A percentile compares a stretch with the other conserved stretches of the same genome.
These are phyloP conservation scores for Beauveria asiatica DNA, from an alignment of 2,329 filamentous ascomycete genomes.

Conservation along the genomic window DNA sequence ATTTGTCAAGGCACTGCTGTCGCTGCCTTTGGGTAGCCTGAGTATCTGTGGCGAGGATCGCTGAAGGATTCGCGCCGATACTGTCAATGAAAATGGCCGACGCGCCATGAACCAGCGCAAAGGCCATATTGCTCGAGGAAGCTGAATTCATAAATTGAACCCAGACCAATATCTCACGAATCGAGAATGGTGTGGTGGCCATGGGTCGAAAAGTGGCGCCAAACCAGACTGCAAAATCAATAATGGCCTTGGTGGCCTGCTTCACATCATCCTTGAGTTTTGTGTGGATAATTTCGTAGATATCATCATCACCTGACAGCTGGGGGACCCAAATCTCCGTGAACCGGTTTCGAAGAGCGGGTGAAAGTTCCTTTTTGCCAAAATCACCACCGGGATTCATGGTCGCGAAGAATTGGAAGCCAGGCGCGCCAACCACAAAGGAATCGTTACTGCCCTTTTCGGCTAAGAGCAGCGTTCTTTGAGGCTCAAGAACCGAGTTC, in stretches of 20 bases:
- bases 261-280: conserved; percentile 56
- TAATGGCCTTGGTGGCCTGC: conserved; percentile 57
- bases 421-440: conserved; percentile 62
- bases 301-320: conserved; percentile 74
- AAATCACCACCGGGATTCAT: conserved; percentile 99
- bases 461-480: conserved; percentile 76
- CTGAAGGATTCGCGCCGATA: conserved; percentile 88
- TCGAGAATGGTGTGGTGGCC: conserved; percentile 69
- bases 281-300: conserved; percentile 73
- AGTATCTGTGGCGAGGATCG: conserved; percentile 65
- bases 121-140: conserved; percentile 33
- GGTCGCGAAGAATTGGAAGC: conserved; percentile 93
- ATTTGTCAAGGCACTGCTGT: conserved; percentile 60
- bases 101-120: conserved; percentile 67
- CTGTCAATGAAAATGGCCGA: conserved; percentile 95
- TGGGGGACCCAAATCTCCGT: conserved; percentile 98
- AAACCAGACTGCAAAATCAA: conserved; percentile 91
- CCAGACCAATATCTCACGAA: conserved; percentile 90
- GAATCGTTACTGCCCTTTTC: conserved; percentile 87
- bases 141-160: conserved; percentile 80
- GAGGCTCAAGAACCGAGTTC: conserved; percentile 91
- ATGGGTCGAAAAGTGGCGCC: conserved; percentile 70
- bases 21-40: conserved; percentile 65
- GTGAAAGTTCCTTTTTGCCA: conserved; percentile 93
- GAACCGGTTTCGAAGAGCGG: conserved; percentile 89